Conservation (phyloP, 345 rosid species). For the Geranium brycei region DNA sequence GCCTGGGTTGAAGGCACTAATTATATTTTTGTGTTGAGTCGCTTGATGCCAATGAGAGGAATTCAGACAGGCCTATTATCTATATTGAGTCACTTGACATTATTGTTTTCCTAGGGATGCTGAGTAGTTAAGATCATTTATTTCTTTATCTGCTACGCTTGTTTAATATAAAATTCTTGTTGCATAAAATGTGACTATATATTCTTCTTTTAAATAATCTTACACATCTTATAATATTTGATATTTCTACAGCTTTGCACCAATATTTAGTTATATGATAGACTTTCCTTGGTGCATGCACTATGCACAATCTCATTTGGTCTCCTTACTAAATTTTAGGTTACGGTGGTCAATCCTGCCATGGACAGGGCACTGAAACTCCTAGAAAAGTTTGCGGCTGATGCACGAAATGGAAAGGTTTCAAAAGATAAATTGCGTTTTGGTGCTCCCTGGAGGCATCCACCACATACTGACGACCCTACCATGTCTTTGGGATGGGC, state of each 20-base stretch:
- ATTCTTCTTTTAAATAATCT: neutral
- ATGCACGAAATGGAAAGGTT: constrained; percentile 50
- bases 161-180: neutral
- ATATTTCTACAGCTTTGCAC: neutral
- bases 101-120: neutral
- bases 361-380: constrained; percentile 65
- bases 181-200: neutral
- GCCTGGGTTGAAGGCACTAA: neutral
- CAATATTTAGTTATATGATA: too few relatives aligned
- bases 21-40: neutral
- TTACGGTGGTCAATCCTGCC: constrained; percentile 80
- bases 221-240: neutral
- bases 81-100: neutral
- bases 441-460: constrained; percentile 97
- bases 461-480: constrained; percentile 42
- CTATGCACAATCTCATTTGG: neutral
- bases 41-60: neutral
- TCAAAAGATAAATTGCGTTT: constrained; percentile 52
- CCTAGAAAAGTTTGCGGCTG: constrained; percentile 58
- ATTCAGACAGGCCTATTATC: neutral
- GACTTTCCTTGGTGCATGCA: neutral
- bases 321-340: constrained; percentile 21
- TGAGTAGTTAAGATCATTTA: neutral
- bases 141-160: neutral
- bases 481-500: constrained; percentile 43